A percentile compares a stretch with the other conserved stretches of the same genome.
These are phyloP conservation scores for Nicotiana tomentosiformis DNA, from an alignment of 257 asterid species.

Conservation along the genomic window DNA sequence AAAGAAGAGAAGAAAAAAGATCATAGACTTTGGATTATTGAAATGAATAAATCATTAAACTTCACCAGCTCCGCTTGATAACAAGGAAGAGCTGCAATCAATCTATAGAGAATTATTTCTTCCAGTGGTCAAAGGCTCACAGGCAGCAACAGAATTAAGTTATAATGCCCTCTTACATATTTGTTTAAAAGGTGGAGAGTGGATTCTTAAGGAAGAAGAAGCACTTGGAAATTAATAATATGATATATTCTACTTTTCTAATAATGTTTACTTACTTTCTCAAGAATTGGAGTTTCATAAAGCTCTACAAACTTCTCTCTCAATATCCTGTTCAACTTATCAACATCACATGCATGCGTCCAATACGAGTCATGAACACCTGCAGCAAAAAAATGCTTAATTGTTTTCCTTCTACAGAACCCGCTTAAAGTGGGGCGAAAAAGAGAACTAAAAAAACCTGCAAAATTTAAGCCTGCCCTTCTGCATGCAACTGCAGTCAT, in stretches of 20 bases:
- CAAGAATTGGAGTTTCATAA: constrained; percentile 74
- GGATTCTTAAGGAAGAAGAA: not conserved
- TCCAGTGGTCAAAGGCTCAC: not conserved
- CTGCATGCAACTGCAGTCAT: constrained; percentile 97
- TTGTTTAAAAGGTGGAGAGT: not conserved
- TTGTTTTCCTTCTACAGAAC: not conserved
- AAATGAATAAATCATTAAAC: not conserved
- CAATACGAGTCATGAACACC: constrained; percentile 99
- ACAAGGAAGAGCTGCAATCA: not conserved
- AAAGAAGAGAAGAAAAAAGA: not conserved
- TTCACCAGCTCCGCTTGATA: not conserved
- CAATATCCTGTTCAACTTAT: constrained; percentile 61
- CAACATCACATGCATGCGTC: constrained; percentile 98
- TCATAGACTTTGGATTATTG: not conserved
- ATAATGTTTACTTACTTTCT: constrained; percentile 47
- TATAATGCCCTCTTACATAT: not conserved
- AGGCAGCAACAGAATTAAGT: not conserved
- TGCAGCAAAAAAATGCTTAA: constrained; percentile 25
- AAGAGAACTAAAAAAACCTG: constrained; percentile 45
- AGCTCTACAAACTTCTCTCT: constrained; percentile 89
- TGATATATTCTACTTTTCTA: not conserved
- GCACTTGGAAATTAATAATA: not conserved
- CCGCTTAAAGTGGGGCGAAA: not conserved
- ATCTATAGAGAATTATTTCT: not conserved
- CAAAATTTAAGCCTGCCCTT: constrained; percentile 80